A percentile compares a stretch with the other conserved stretches of the same genome.
Evolutionary conservation across 805 yeast species (phyloP).

Genomic region (Nakazawaea holstii): DNA sequence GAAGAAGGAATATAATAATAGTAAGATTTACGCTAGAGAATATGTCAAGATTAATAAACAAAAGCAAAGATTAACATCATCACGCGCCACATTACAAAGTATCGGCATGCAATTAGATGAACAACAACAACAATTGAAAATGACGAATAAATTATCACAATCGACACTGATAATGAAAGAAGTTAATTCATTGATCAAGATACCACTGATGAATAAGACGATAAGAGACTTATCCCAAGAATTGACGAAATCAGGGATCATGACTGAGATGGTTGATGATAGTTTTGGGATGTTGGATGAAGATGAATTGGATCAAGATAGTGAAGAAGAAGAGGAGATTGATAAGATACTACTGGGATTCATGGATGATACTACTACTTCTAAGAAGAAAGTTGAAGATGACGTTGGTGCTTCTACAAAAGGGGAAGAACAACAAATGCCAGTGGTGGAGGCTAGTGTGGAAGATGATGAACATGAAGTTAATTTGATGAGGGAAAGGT

Average conservation of each 20-base stretch:
- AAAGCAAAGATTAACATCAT: conserved; percentile 63
- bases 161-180: conserved; percentile 84
- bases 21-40: conserved; percentile 79
- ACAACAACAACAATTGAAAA: conserved; percentile 78
- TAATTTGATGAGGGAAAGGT: conserved; percentile 82
- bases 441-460: conserved; percentile 30
- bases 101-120: conserved; percentile 88
- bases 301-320: conserved; percentile 58
- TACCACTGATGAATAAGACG: conserved; percentile 77
- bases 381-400: conserved; percentile 11
- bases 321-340: conserved; percentile 57
- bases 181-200: conserved; percentile 67
- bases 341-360: conserved; percentile 51
- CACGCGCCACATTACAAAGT: conserved; percentile 82
- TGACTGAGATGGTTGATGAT: conserved; percentile 94
- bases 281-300: conserved; percentile 67
- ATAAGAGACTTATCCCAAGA: conserved; percentile 87
- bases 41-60: conserved; percentile 69
- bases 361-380: conserved; percentile 35
- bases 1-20: conserved; percentile 70
- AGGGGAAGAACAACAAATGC: conserved; percentile 16
- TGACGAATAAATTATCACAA: conserved; percentile 75
- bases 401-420: neutral
- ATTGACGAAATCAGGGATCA: conserved; percentile 77
- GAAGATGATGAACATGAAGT: conserved; percentile 70